phyloP scores from a whole-genome alignment of 768 basidiomycete species.

The Leccinellum luteum region DNA sequence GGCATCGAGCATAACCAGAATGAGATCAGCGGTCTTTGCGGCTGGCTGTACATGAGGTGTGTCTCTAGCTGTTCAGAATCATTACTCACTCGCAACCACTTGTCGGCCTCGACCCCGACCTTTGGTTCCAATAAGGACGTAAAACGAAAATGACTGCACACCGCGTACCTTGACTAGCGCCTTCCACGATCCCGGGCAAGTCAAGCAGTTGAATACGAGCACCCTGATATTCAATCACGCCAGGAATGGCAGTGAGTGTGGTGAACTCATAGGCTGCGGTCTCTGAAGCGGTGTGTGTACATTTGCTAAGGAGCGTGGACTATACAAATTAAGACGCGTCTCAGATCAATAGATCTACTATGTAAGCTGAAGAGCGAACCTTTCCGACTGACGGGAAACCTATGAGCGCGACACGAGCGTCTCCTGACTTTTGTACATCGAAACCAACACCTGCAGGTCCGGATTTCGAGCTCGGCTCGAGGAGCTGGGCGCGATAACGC shows the following conservation, averaged over 20 bases:
- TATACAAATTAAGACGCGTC: conserved; percentile 33
- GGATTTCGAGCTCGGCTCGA: conserved; percentile 87
- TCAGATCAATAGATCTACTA: conserved; percentile 3
- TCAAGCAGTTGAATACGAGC: conserved; percentile 92
- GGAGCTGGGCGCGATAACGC: conserved; percentile 89
- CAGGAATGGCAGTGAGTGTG: conserved; percentile 93
- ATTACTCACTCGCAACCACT: conserved; percentile 77
- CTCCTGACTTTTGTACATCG: conserved; percentile 84
- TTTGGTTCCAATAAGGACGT: conserved; percentile 12
- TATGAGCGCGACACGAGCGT: conserved; percentile 88
- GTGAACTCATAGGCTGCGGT: conserved; percentile 96
- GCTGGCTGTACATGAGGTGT: conserved; percentile 37
- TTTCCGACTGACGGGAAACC: conserved; percentile 97
- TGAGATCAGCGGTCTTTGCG: conserved; percentile 90
- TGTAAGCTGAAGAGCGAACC: conserved; percentile 32
- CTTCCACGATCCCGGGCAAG: conserved; percentile 94
- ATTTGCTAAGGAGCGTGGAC: conserved; percentile 90
- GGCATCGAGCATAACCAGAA: conserved; percentile 89
- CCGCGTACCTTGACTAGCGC: conserved; percentile 68
- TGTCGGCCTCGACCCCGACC: conserved; percentile 92
- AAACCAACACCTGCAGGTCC: conserved; percentile 81
- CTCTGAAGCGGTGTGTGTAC: conserved; percentile 87
- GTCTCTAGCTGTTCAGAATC: background rate
- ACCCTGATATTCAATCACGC: conserved; percentile 95
- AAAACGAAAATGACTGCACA: background rate